Base-by-base conservation (phyloP, 139 green algal genomes). In the Chlamydomonas sp. region DNA sequence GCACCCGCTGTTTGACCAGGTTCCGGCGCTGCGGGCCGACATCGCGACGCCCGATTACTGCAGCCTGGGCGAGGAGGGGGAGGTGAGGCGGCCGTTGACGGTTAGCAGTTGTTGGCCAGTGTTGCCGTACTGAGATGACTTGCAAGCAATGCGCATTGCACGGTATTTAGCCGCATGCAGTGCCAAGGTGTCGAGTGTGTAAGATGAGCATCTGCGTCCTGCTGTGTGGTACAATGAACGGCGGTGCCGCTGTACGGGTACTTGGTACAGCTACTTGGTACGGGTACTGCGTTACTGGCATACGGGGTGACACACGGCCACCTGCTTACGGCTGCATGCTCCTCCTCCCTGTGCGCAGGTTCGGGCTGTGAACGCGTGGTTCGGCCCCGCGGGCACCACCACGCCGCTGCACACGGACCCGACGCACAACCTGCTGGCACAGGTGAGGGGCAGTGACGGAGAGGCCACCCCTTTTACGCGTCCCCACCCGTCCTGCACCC, bases 331-430 rank as follows among this genome's bases (percentile, higher is more conserved):
- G 64, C 80, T 80, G 64, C 66, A 49, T 88, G 12, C 1, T 15
- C 66, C 15, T 15, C 15, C 66, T 12, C 66, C 4, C 2, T 15
- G 64, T 57, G 80, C 67, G 1, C 57, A 77, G 49, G 3, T 95
- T 71, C 89, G 91, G 62, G 90, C 83, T 63, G 89, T 98, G 57
- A 99, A 99, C 89, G 97, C 96, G 1, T 99, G 97, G 97, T 94
- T 99, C 69, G 97, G 97, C 1, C 97, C 97, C 3, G 84, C 93
- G 2, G 96, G 94, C 31, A 99, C 97, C 57, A 93, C 98, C 57
- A 98, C 96, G 2, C 97, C 97, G 0, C 84, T 98, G 86, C 97
- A 99, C 92, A 92, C 93, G 12, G 97, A 99, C 91, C 96, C 97
- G 0, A 90, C 96, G 80, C 93, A 98, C 83, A 99, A 99, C 93